These are phyloP conservation scores for Dioscorea cayenensis DNA, from an alignment of 116 monocot species.

Conservation along the genomic window DNA sequence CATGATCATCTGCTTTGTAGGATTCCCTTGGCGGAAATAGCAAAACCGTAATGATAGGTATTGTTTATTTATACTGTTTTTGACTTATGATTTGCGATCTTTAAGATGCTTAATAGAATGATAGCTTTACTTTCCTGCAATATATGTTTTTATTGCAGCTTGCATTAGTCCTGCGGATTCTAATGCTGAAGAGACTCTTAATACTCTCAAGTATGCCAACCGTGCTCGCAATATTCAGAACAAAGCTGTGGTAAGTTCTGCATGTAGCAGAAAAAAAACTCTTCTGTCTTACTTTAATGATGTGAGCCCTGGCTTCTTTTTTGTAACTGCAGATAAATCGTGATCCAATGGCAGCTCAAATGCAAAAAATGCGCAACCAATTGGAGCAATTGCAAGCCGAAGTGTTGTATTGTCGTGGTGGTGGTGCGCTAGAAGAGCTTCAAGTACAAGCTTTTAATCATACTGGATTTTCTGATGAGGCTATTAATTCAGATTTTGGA, in stretches of 20 bases:
- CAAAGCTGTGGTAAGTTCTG: conserved; percentile 80
- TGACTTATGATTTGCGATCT: neutral
- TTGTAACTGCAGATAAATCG: conserved; percentile 66
- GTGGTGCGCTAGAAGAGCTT: conserved; percentile 57
- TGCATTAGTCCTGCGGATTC: conserved; percentile 96
- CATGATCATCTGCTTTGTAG: conserved; percentile 19
- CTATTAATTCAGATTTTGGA: neutral
- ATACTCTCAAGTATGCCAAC: conserved; percentile 97
- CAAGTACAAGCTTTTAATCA: conserved; percentile 37
- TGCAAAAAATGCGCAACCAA: conserved; percentile 84
- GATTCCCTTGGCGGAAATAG: conserved; percentile 98
- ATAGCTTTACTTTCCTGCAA: neutral
- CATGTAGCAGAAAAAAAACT: neutral
- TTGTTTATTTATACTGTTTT: conserved; percentile 8
- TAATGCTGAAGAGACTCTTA: conserved; percentile 99
- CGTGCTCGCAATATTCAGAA: conserved; percentile 96
- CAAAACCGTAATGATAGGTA: conserved; percentile 97
- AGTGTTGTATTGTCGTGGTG: conserved; percentile 62
- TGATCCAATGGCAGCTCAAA: conserved; percentile 72
- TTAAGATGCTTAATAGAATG: neutral
- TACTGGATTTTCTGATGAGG: neutral
- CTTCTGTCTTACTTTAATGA: neutral
- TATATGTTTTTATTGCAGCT: conserved; percentile 29
- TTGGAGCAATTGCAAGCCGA: conserved; percentile 84
- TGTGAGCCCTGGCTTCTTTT: neutral